Base-by-base conservation (phyloP, 441 rosid genomes). In the Erodium moschatum region DNA sequence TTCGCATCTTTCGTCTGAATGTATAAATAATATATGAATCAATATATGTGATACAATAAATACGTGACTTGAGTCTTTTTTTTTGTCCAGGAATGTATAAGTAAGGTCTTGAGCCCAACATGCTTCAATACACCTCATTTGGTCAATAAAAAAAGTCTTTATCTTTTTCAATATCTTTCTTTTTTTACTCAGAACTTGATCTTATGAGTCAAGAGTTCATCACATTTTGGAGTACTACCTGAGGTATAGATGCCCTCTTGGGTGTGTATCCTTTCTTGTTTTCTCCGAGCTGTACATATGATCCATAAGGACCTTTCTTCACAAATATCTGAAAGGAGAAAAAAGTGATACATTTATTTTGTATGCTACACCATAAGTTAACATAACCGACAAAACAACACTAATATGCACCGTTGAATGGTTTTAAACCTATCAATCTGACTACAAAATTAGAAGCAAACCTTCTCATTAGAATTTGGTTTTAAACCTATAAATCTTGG, bases 391-490 rank as follows among this genome's bases (percentile, higher is more conserved):
- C 6, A 27, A 27, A 24, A 5, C 5, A 27, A 62, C 65, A 62
- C 38, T 24, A 62, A 62, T 12, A 63, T 29, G 9, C 19, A 27
- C 66, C 6, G 31, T 19, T 2, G 33, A n/a, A 63, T 27, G 66
- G 66, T n/a, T n/a, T n/a, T n/a, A n/a, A n/a, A n/a, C n/a, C n/a
- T n/a, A n/a, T n/a, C n/a, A n/a, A n/a, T n/a, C 19, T 21, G 64
- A 67, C 71, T 46, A 58, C 70, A 70, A 71, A 69, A 67, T 65
- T 60, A 35, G 33, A 68, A 69, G 68, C 77, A 76, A 78, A 91
- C 99, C 99, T 92, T 92, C 81, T 95, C 97, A 70, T 81, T 80
- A 65, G 97, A 89, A 79, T 78, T 79, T 31, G 97, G 96, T 78
- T 92, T 85, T 73, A 85, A 82, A 73, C 98, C 99, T 61, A 95